phyloP scores from a whole-genome alignment of 345 rosid genomes.

The Cardiospermum halicacabum region DNA sequence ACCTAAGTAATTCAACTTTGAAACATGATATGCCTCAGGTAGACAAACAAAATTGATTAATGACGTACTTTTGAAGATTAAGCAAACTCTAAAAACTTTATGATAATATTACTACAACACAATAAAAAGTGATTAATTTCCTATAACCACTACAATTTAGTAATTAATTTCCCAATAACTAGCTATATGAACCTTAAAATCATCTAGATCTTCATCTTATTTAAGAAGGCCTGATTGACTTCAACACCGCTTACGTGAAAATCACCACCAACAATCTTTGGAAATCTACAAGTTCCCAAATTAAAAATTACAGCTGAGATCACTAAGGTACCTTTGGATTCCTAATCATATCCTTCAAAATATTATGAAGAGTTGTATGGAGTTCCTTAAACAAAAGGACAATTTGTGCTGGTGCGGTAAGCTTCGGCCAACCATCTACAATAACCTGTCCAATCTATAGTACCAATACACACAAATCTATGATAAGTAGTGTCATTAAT shows the following conservation, averaged over 20 bases:
- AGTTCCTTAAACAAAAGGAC: slow-evolving; percentile 89
- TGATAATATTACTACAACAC: background rate
- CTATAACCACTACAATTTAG: background rate
- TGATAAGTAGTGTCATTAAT: too few species aligned
- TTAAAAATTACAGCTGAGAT: background rate
- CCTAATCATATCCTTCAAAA: slow-evolving; percentile 60
- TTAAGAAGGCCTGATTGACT: background rate
- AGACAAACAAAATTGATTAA: background rate
- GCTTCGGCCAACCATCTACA: slow-evolving; percentile 80
- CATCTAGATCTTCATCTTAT: background rate
- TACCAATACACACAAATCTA: too few species aligned
- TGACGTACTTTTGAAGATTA: background rate
- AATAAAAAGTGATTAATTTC: background rate
- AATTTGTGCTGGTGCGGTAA: slow-evolving; percentile 88
- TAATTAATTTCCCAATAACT: background rate
- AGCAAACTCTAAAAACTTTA: background rate
- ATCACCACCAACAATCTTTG: background rate
- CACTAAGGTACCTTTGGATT: slow-evolving; percentile 57
- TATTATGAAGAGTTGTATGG: slow-evolving; percentile 59
- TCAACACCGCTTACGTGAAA: background rate
- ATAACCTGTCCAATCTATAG: slow-evolving; percentile 61
- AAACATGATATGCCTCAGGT: background rate
- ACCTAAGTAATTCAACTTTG: background rate
- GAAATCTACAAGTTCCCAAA: background rate
- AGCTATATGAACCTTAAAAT: background rate